Conservation (phyloP, 2,329 filamentous ascomycete genomes). For the Penicillium brevicompactum region DNA sequence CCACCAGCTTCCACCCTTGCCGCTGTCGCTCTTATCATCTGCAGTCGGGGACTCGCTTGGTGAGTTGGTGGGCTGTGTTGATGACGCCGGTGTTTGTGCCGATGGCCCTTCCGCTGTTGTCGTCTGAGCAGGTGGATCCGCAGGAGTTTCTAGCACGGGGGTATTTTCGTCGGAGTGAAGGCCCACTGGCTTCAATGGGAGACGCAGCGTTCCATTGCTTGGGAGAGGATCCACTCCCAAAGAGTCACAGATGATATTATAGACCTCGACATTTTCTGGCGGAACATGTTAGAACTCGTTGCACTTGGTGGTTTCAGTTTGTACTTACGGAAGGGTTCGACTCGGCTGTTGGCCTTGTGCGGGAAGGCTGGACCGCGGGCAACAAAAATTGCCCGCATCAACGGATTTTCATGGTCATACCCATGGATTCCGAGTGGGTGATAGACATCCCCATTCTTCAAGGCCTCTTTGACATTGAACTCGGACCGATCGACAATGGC, state of each 20-base stretch:
- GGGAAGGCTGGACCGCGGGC: slow-evolving; percentile 91
- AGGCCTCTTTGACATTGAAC: slow-evolving; percentile 71
- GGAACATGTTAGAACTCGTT: slow-evolving; percentile 3
- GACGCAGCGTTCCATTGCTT: slow-evolving; percentile 81
- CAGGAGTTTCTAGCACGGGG: slow-evolving; percentile 33
- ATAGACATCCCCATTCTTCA: slow-evolving; percentile 67
- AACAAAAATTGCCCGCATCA: slow-evolving; percentile 96
- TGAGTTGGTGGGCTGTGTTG: neutral
- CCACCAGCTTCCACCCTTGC: slow-evolving; percentile 34
- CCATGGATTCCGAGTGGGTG: slow-evolving; percentile 85
- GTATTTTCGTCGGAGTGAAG: slow-evolving; percentile 46
- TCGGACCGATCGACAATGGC: slow-evolving; percentile 81
- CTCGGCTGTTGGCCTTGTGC: slow-evolving; percentile 75
- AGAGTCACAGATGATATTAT: slow-evolving; percentile 91
- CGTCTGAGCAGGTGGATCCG: slow-evolving; percentile 35
- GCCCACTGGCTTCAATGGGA: slow-evolving; percentile 48
- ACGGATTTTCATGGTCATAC: slow-evolving; percentile 89
- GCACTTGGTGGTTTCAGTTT: neutral
- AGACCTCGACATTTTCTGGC: slow-evolving; percentile 88
- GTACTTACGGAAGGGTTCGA: slow-evolving; percentile 81
- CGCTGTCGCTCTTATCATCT: slow-evolving; percentile 22
- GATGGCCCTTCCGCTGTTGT: slow-evolving; percentile 4
- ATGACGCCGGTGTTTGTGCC: slow-evolving; percentile 8
- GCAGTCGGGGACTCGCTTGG: neutral
- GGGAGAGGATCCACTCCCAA: slow-evolving; percentile 71